Evolutionary conservation across 441 rosid genomes (phyloP), one percentile per base, ranked within the genome.

Genomic region (Manihot esculenta): DNA sequence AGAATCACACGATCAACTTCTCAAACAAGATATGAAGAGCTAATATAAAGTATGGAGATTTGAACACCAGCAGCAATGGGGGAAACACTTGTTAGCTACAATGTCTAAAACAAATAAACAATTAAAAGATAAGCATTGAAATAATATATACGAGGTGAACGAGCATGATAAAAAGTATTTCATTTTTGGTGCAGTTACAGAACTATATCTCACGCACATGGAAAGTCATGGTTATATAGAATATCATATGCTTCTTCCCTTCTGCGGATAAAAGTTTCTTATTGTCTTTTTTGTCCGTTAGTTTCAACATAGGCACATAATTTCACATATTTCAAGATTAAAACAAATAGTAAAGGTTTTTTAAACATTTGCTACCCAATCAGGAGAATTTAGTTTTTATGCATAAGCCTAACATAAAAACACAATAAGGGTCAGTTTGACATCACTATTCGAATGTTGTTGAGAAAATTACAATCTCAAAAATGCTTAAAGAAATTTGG

Each of bases 11-110:
- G 1, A 73, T 45, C 47, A 57, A 60, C 65, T 49, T 62, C 72
- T 30, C 44, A 60, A 77, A 80, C 69, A 62, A 30, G 66, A 68
- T 47, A 41, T 57, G 41, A 49, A 48, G 62, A 48, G 50, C 33
- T 30, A 49, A n/a, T 30, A 20, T 42, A 62, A 75, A 58, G 11
- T 26, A 21, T 55, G 68, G 14, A 75, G 71, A 74, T 63, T 68
- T 49, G 60, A 69, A 35, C 24, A 66, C 80, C 83, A 79, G 83
- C 61, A 78, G 38, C 55, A 53, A 68, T 55, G 33, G 35, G 68
- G 50, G 47, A 55, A 66, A 64, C 26, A 11, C 24, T 41, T 62
- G 41, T 64, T 64, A 51, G 41, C 55, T 21, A 66, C 35, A 51
- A 47, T 30, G 26, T 49, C 42, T 17, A 47, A 41, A 45, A 35